Evolutionary conservation across 768 basidiomycete genomes (phyloP).

Genomic region (Suillus clintonianus): DNA sequence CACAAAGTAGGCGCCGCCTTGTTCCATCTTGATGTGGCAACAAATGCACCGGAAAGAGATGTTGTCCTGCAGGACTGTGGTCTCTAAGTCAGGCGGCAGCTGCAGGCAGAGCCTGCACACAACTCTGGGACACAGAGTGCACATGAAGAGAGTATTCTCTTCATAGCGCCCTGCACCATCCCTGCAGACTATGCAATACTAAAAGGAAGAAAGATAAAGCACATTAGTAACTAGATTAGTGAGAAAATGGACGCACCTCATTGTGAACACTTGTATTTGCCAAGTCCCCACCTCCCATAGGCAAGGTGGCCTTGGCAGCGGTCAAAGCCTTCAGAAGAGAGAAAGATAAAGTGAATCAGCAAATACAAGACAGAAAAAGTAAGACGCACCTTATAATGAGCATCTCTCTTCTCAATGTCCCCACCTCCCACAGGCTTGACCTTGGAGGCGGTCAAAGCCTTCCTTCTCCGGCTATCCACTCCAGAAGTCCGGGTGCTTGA

Average conservation of each 20-base stretch:
- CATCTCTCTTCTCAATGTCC: neutral
- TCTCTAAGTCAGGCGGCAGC: neutral
- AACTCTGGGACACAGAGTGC: neutral
- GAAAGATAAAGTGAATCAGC: no score
- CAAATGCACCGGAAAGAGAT: neutral
- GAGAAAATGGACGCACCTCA: neutral
- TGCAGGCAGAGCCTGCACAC: neutral
- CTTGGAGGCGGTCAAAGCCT: neutral
- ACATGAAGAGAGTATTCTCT: neutral
- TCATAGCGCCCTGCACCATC: neutral
- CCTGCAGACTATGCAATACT: neutral
- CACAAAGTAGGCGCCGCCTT: neutral
- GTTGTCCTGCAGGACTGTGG: neutral
- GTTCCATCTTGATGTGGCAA: neutral
- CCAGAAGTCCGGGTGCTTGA: neutral
- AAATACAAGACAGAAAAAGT: no score
- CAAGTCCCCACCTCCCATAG: neutral
- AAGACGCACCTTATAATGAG: neutral
- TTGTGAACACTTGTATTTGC: neutral
- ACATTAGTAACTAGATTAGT: neutral
- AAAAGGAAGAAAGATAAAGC: neutral
- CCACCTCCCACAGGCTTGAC: neutral
- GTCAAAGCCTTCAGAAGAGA: neutral
- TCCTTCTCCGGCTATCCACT: neutral
- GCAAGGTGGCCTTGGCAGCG: neutral